Conservation (phyloP, 768 basidiomycete genomes). For the Auriscalpium orientale region DNA sequence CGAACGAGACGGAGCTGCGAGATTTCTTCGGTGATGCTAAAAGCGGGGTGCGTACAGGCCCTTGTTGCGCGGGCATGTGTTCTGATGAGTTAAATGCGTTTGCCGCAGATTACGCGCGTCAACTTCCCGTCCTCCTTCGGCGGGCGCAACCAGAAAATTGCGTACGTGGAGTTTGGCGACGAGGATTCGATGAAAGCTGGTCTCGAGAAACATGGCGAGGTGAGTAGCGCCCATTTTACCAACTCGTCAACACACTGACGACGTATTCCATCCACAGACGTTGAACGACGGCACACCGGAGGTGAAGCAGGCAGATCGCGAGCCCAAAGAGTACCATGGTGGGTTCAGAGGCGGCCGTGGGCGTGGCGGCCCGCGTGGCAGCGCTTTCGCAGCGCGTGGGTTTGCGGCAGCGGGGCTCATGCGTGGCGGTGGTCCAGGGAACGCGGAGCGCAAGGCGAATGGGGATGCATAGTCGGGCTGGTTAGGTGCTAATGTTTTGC, state of each 20-base stretch:
- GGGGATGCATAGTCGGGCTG: constrained; percentile 17
- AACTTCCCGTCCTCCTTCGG: constrained; percentile 43
- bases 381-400: constrained; percentile 56
- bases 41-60: constrained; percentile 51
- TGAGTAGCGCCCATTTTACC: constrained; percentile 25
- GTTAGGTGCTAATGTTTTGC: too few relatives aligned
- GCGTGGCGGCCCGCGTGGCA: constrained; percentile 42
- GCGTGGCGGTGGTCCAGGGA: constrained; percentile 18
- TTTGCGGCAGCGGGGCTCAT: constrained; percentile 67
- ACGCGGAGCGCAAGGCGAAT: constrained; percentile 16
- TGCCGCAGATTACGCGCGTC: constrained; percentile 56
- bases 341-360: constrained; percentile 38
- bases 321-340: constrained; percentile 23
- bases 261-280: constrained; percentile 37
- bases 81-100: background rate
- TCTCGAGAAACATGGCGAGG: constrained; percentile 66
- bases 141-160: constrained; percentile 51
- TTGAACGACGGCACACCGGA: constrained; percentile 59
- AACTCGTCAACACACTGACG: constrained; percentile 3
- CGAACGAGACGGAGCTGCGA: constrained; percentile 57
- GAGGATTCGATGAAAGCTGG: constrained; percentile 81
- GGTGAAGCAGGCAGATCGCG: constrained; percentile 61
- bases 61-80: background rate
- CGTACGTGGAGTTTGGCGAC: constrained; percentile 86
- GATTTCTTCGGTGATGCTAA: constrained; percentile 73